Base-by-base conservation (phyloP, 495 filamentous ascomycete species). In the Daldinia grandis region DNA sequence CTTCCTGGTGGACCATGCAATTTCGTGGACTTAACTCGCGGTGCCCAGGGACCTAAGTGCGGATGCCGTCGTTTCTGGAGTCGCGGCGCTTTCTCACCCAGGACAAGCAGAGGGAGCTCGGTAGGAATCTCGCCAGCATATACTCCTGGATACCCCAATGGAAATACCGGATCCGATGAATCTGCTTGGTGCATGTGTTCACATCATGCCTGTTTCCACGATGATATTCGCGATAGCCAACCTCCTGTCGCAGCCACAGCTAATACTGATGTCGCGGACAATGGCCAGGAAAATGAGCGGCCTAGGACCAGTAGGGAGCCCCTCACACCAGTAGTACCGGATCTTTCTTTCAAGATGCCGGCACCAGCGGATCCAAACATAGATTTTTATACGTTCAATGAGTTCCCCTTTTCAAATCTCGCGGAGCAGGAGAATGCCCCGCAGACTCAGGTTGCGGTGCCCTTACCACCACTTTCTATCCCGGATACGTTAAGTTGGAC, bases 151-250 rank as follows among this genome's bases (percentile, higher is more conserved):
- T 69, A 70, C 68, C 27, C 59, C 4, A 54, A 66, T 67, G 66
- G 66, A 58, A 64, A 63, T 59, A 63, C 35, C 54, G 60, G 56
- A 49, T 72, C 69, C 4, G 79, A 79, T 24, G 75, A 82, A 37
- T 78, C 73, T n/a, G 82, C 81, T 49, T 84, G 85, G 77, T 92
- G 90, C 81, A 86, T 90, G 80, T 92, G 90, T 72, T 86, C 85
- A 14, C 90, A 92, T 76, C 90, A 92, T 82, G 90, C 89, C 33
- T 92, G 90, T 76, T 91, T 86, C 73, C 90, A 92, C 73, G 86
- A 89, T 69, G 78, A 82, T 65, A 42, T 77, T 59, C 78, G 78
- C 58, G 68, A 73, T 15, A 65, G 61, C 37, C 76, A 75, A 33
- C 38, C 68, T 64, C 73, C 60, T 57, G 62, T 62, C 58, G 69